These are phyloP conservation scores for Ophidiomyces ophidiicola DNA, from an alignment of 2,329 filamentous ascomycete species.

Conservation along the genomic window DNA sequence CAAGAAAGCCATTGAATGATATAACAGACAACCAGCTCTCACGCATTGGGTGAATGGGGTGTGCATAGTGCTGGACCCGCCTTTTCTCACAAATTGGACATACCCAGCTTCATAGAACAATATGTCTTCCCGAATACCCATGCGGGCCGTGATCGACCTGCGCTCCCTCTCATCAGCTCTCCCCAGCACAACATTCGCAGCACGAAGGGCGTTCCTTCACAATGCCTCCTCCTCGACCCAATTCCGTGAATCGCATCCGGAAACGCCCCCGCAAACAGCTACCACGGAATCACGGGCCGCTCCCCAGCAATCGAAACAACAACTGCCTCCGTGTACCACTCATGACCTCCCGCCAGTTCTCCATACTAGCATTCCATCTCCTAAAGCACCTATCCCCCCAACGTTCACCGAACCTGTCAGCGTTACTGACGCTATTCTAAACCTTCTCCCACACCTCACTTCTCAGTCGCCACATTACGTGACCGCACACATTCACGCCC, in stretches of 20 bases:
- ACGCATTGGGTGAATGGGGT: too few species aligned
- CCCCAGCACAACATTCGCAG: slow-evolving; percentile 9
- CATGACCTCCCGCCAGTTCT: slow-evolving; percentile 11
- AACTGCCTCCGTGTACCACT: slow-evolving; percentile 12
- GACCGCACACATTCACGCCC: slow-evolving; percentile 36
- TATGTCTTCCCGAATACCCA: slow-evolving; percentile 30
- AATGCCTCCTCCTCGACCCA: slow-evolving; percentile 24
- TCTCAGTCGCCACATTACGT: slow-evolving; percentile 38
- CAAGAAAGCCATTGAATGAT: neutral
- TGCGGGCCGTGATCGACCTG: slow-evolving; percentile 20
- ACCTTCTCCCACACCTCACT: slow-evolving; percentile 34
- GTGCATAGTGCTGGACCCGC: too few species aligned
- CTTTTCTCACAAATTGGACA: too few species aligned
- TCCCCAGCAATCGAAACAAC: slow-evolving; percentile 18
- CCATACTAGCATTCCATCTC: slow-evolving; percentile 14
- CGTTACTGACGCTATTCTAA: slow-evolving; percentile 31
- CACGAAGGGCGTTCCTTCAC: slow-evolving; percentile 32
- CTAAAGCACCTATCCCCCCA: slow-evolving; percentile 29
- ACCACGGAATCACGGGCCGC: slow-evolving; percentile 17
- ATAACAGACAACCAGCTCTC: neutral
- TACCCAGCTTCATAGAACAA: slow-evolving; percentile 2
- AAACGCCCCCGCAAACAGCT: slow-evolving; percentile 20
- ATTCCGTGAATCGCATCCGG: slow-evolving; percentile 22
- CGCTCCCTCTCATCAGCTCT: slow-evolving; percentile 7
- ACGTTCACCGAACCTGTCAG: slow-evolving; percentile 29